phyloP scores from a whole-genome alignment of 768 basidiomycete species.

The Pulveroboletus sp. region DNA sequence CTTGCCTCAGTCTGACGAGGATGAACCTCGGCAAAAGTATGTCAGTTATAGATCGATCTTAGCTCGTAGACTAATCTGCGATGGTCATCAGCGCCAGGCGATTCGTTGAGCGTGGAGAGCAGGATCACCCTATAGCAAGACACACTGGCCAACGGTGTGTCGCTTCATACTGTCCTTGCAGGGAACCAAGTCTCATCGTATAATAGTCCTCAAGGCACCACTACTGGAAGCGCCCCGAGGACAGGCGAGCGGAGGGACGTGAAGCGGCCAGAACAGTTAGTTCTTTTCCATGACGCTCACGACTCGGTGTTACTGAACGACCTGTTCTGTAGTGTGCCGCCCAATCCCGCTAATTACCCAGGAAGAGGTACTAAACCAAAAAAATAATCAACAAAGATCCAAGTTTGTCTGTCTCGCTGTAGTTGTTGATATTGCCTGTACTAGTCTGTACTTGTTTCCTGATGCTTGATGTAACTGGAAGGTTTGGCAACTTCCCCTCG shows the following conservation, averaged over 20 bases:
- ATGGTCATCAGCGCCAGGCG: background rate
- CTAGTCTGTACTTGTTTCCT: background rate
- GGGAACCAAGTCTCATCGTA: background rate
- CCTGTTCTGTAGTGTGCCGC: background rate
- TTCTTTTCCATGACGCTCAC: background rate
- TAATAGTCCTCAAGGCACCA: too few species aligned
- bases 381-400: background rate
- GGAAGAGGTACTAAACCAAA: background rate
- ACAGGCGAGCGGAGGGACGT: background rate
- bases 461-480: background rate
- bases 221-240: too few species aligned
- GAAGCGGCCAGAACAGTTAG: background rate
- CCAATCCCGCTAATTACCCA: background rate
- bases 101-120: slow-evolving; percentile 7
- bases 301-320: background rate
- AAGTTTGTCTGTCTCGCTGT: background rate
- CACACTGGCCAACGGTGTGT: background rate
- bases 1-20: background rate
- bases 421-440: background rate
- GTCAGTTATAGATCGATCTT: background rate
- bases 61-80: background rate
- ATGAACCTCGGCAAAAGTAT: background rate
- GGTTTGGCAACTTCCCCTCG: background rate
- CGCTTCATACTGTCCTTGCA: background rate
- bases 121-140: rapidly evolving